These are phyloP conservation scores for Talaromyces sp. DNA, from an alignment of 2,329 filamentous ascomycete genomes.

Conservation along the genomic window DNA sequence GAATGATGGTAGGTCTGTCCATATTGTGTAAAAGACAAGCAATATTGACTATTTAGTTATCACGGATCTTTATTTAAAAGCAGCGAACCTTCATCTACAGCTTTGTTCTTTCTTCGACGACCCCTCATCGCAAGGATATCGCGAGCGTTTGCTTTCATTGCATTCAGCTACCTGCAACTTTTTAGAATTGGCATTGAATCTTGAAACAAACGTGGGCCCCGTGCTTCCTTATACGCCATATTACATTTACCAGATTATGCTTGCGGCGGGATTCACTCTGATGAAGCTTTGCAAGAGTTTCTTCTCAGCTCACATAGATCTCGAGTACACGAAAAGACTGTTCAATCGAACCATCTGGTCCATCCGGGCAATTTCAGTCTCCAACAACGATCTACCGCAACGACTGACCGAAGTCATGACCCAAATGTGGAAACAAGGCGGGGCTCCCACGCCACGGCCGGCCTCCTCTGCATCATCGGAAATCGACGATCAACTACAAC, in stretches of 20 bases:
- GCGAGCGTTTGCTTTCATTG: slow-evolving; percentile 45
- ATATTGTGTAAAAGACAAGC: slow-evolving; percentile 14
- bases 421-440: slow-evolving; percentile 61
- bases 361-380: slow-evolving; percentile 60
- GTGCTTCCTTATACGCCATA: slow-evolving; percentile 56
- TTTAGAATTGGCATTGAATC: slow-evolving; percentile 47
- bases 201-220: slow-evolving; percentile 46
- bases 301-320: slow-evolving; percentile 58
- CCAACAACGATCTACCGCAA: slow-evolving; percentile 62
- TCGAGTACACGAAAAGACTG: slow-evolving; percentile 55
- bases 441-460: slow-evolving; percentile 32
- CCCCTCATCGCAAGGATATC: slow-evolving; percentile 47
- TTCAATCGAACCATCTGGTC: slow-evolving; percentile 61
- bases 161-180: slow-evolving; percentile 49
- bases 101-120: slow-evolving; percentile 53
- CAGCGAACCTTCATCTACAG: slow-evolving; percentile 49
- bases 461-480: slow-evolving; percentile 31
- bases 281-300: slow-evolving; percentile 67
- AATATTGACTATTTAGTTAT: slow-evolving; percentile 35
- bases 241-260: slow-evolving; percentile 67
- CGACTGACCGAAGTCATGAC: slow-evolving; percentile 65
- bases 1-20: slow-evolving; percentile 38
- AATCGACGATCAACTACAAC: slow-evolving; percentile 51
- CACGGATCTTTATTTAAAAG: slow-evolving; percentile 49
- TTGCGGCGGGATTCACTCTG: slow-evolving; percentile 63